These are phyloP conservation scores for Botrytis elliptica DNA, from an alignment of 2,329 filamentous ascomycete genomes.

Conservation along the genomic window DNA sequence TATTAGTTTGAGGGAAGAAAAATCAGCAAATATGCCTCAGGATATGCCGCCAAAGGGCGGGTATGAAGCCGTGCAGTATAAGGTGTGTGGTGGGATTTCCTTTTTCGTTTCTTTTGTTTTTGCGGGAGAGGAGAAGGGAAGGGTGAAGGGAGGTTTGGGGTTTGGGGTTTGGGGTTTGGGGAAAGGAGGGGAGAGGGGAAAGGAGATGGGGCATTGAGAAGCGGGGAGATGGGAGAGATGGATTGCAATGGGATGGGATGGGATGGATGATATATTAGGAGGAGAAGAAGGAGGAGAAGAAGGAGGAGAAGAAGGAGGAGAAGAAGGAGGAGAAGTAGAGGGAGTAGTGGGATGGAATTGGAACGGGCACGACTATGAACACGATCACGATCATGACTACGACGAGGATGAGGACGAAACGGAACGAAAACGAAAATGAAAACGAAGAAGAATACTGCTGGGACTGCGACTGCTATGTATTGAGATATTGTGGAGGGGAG, in stretches of 20 bases:
- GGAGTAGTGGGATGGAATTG: background rate
- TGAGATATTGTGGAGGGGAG: background rate
- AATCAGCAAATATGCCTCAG: constrained; percentile 74
- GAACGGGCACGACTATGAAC: background rate
- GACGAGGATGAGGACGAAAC: background rate
- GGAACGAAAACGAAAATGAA: background rate
- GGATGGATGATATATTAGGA: background rate
- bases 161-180: background rate
- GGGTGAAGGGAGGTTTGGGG: background rate
- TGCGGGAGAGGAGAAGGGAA: background rate
- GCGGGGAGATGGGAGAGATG: background rate
- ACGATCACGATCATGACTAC: background rate
- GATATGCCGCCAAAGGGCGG: constrained; percentile 95
- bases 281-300: too few relatives aligned
- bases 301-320: too few relatives aligned
- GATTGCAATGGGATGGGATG: background rate
- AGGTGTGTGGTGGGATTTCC: constrained; percentile 54
- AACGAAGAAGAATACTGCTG: background rate
- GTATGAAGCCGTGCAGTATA: constrained; percentile 96
- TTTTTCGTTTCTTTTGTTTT: background rate
- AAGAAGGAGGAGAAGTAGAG: background rate
- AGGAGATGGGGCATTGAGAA: too few relatives aligned
- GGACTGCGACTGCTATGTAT: background rate
- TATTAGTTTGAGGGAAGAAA: background rate
- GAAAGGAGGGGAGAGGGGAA: too few relatives aligned